Base-by-base conservation (phyloP, 2,329 filamentous ascomycete species). In the Colletotrichum karsti region DNA sequence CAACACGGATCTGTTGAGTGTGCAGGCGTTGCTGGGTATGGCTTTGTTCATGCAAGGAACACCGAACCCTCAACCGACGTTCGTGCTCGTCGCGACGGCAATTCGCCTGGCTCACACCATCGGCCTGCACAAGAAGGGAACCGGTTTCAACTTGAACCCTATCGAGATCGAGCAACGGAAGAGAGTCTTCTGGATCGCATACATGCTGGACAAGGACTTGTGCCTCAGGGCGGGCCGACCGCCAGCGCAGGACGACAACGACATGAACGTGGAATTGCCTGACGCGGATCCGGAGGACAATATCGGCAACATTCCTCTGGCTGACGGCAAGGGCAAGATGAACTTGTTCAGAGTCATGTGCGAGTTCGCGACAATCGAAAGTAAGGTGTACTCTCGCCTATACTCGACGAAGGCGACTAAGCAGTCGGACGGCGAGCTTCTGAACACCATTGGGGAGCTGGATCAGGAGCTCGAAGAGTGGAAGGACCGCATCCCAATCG, bases 341-440 rank as follows among this genome's bases (percentile, higher is more conserved):
- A 99, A 99, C 75, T 84, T 99, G 12, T 99, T 99, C 84, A 88
- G 95, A 33, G 87, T 95, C 41, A 95, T 98, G 90, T 97, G 94
- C 77, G 93, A 94, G 73, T 95, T 99, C 76, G 90, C 95, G 18
- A 90, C 92, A 33, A 98, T 99, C 69, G 93, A 98, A 79, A 96
- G 94, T 79, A 94, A 92, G 74, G 95, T 99, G 0, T 98, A 99
- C 84, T 97, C 93, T 81, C 90, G 90, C 59, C 84, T 99, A 1
- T 99, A 99, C 79, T 96, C 95, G 0, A 95, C 95, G 4, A 95
- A 93, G 78, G 96, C 96, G 1, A 91, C 93, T 2, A 96, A 95
- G 75, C 93, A 98, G 76, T 93, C 94, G 1, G 94, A 97, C 72
- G 96, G 95, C 24, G 95, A 98, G 78, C 85, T 98, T 8, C 86